Base-by-base conservation (phyloP, 257 asterid species). In the Striga asiatica region DNA sequence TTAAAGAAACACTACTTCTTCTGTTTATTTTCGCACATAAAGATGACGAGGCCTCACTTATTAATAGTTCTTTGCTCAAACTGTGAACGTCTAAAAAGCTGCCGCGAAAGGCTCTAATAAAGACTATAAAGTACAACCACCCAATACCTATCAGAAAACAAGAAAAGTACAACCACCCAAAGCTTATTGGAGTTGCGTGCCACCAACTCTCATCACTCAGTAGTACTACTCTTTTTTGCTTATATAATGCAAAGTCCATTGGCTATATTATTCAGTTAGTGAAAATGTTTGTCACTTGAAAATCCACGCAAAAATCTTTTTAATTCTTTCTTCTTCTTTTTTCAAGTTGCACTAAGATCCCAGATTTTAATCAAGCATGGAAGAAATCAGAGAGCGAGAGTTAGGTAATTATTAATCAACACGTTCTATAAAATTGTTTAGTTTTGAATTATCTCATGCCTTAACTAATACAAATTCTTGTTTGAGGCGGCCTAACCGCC, bases 101-200 rank as follows among this genome's bases (percentile, higher is more conserved):
- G 50, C 42, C 49, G 41, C 19, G 41, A 45, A 45, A 55, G 50
- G 7, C 55, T 43, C 49, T 10, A 8, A 3, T 24, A 21, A 12
- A 11, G 31, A 21, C n/a, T 32, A 43, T 54, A 24, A 29, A n/a
- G n/a, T n/a, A n/a, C n/a, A 10, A 24, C 19, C 69, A 59, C 35
- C 3, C 25, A 65, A 65, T 56, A 59, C 41, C 20, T 24, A 35
- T 55, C 47, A 50, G 34, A 57, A n/a, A n/a, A n/a, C n/a, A n/a
- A n/a, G n/a, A n/a, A n/a, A n/a, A n/a, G n/a, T n/a, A n/a, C n/a
- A 10, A 24, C 19, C 69, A 59, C 35, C 3, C 25, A 65, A 65
- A 65, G 65, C 41, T 27, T 24, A 35, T 55, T 55, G 57, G 34
- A 57, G n/a, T 49, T 56, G 27, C 59, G 11, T 56, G 9, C 5